Conservation (phyloP, 2,329 filamentous ascomycete species). For the Penicillium glabrum region DNA sequence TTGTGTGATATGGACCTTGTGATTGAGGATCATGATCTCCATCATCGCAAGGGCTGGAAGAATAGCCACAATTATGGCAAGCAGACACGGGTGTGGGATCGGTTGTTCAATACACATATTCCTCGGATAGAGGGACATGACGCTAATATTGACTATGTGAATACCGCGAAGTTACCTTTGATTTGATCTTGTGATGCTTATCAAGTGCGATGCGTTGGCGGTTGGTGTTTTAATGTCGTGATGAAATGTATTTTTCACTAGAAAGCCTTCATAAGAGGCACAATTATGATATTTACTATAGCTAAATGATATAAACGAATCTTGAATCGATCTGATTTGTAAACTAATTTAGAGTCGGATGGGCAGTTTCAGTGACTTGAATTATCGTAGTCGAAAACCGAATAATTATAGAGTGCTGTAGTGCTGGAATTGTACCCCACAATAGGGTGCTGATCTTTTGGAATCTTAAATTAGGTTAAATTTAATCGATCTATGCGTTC, state of each 20-base stretch:
- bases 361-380: no score
- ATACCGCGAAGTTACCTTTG: constrained; percentile 10
- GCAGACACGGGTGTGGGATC: constrained; percentile 18
- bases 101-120: constrained; percentile 12
- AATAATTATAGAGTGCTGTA: no score
- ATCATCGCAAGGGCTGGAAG: constrained; percentile 39
- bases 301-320: not conserved
- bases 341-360: no score
- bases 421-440: no score
- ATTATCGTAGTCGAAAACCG: no score
- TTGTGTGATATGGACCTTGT: constrained; percentile 36
- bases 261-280: not conserved
- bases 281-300: not conserved
- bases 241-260: not conserved
- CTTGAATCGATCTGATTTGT: not conserved
- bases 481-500: no score
- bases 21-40: constrained; percentile 44
- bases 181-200: not conserved
- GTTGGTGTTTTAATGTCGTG: not conserved
- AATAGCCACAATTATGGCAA: constrained; percentile 22
- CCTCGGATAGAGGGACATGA: constrained; percentile 12
- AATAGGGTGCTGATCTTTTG: no score
- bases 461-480: no score
- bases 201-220: not conserved
- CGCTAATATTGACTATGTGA: constrained; percentile 20